Conservation (phyloP, 768 basidiomycete species). For the Podaxis carcinomalis region DNA sequence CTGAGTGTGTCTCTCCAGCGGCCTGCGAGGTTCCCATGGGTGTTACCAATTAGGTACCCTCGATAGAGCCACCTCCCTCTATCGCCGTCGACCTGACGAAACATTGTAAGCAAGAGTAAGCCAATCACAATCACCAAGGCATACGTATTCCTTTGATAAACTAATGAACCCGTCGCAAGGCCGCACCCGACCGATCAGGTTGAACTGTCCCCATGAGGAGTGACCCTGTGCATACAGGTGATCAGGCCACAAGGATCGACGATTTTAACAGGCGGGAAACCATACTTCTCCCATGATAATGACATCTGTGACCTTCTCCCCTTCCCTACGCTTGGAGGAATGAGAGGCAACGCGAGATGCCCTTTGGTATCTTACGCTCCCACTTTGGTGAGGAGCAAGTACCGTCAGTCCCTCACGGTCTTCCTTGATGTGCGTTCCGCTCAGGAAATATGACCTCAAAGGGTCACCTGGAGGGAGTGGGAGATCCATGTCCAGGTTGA, state of each 20-base stretch:
- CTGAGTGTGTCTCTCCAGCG: constrained; percentile 86
- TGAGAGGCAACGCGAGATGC: constrained; percentile 10
- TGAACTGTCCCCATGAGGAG: constrained; percentile 90
- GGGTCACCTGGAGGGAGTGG: constrained; percentile 58
- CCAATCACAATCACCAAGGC: constrained; percentile 18
- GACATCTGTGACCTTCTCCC: constrained; percentile 40
- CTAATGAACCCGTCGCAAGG: constrained; percentile 78
- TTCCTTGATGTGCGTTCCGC: constrained; percentile 47
- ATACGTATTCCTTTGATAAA: constrained; percentile 81
- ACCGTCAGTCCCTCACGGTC: constrained; percentile 42
- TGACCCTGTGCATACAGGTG: constrained; percentile 54
- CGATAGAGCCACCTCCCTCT: constrained; percentile 85
- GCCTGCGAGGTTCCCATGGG: constrained; percentile 69
- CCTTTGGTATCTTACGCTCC: constrained; percentile 28
- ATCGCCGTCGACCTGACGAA: constrained; percentile 54
- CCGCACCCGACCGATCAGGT: constrained; percentile 72
- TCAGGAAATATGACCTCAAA: constrained; percentile 56
- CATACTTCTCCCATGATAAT: constrained; percentile 72
- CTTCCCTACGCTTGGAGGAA: constrained; percentile 11
- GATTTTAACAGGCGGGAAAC: neutral
- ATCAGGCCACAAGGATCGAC: neutral
- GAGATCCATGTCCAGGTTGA: constrained; percentile 25
- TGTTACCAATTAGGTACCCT: constrained; percentile 72
- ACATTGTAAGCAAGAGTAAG: constrained; percentile 2
- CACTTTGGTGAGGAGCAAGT: constrained; percentile 34